A percentile compares a stretch with the other conserved stretches of the same genome.
Evolutionary conservation across 371 early-diverging fungal species (phyloP).

Genomic region (Mucor irregularis): DNA sequence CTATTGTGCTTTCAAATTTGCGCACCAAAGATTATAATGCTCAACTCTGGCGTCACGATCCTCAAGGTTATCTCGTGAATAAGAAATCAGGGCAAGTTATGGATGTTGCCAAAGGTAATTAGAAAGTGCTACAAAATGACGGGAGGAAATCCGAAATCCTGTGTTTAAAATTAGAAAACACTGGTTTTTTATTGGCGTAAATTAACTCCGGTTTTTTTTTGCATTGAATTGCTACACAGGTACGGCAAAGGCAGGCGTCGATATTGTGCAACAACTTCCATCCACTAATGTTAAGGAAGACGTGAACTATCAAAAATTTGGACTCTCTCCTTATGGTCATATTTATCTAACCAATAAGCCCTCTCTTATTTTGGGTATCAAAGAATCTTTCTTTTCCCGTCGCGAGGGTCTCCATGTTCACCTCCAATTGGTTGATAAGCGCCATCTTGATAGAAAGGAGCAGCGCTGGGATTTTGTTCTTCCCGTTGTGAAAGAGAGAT

Average conservation of each 20-base stretch:
- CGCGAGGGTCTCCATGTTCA: conserved; percentile 52
- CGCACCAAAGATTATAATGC: conserved; percentile 36
- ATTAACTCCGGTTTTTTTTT: conserved; percentile 9
- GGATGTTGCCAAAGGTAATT: conserved; percentile 57
- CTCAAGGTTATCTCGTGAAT: conserved; percentile 52
- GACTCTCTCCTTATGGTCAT: conserved; percentile 40
- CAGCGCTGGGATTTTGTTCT: conserved; percentile 53
- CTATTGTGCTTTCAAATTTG: conserved; percentile 38
- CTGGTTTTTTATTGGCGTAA: background rate
- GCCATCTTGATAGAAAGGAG: conserved; percentile 38
- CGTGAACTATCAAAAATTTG: conserved; percentile 35
- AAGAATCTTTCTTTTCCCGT: conserved; percentile 49
- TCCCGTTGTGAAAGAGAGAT: conserved; percentile 29
- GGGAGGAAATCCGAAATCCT: conserved; percentile 12
- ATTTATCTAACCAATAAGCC: conserved; percentile 44
- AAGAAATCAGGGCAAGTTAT: conserved; percentile 59
- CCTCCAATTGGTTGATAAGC: conserved; percentile 42
- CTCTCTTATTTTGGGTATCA: conserved; percentile 53
- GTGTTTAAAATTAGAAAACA: conserved; percentile 6
- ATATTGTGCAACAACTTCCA: conserved; percentile 48
- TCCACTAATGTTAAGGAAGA: conserved; percentile 29
- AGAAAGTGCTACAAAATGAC: conserved; percentile 8
- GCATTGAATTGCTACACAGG: conserved; percentile 28
- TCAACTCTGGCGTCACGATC: conserved; percentile 61
- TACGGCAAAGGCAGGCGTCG: conserved; percentile 46